phyloP scores from a whole-genome alignment of 345 rosid genomes.

The Brassica carinata region DNA sequence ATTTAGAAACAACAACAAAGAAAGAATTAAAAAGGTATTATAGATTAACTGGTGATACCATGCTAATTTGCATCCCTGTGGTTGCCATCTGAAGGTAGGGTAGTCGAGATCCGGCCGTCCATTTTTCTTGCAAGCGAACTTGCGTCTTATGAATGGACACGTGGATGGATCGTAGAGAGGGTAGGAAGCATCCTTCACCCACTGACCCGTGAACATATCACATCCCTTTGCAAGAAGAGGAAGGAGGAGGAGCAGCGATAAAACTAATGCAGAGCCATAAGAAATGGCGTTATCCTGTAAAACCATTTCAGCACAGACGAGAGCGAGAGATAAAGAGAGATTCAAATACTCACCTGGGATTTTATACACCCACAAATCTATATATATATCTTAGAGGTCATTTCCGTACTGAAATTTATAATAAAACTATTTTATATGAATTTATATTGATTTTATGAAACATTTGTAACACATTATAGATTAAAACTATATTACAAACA shows the following conservation, averaged over 20 bases:
- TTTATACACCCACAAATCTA: conserved; percentile 36
- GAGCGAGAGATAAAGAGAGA: conserved; percentile 25
- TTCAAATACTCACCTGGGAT: conserved; percentile 33
- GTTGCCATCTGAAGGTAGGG: conserved; percentile 72
- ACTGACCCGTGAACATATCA: conserved; percentile 63
- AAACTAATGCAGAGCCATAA: conserved; percentile 13
- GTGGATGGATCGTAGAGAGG: conserved; percentile 58
- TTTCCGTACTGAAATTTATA: too few species aligned
- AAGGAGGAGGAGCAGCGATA: conserved; percentile 29
- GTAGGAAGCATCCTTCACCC: conserved; percentile 66
- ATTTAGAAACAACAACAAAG: neutral
- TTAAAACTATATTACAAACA: too few species aligned
- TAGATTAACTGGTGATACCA: conserved; percentile 39
- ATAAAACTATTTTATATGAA: too few species aligned
- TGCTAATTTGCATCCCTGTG: conserved; percentile 54
- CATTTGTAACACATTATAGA: too few species aligned
- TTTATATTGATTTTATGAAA: too few species aligned
- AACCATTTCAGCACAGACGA: conserved; percentile 35
- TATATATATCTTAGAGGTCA: too few species aligned
- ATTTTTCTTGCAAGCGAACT: conserved; percentile 63
- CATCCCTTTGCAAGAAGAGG: conserved; percentile 34
- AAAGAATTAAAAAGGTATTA: neutral
- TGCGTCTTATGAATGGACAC: conserved; percentile 71
- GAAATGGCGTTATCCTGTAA: conserved; percentile 13
- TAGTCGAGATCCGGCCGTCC: conserved; percentile 71